Conservation (phyloP, 148 eudicot genomes). For the Rhododendron vialii region DNA sequence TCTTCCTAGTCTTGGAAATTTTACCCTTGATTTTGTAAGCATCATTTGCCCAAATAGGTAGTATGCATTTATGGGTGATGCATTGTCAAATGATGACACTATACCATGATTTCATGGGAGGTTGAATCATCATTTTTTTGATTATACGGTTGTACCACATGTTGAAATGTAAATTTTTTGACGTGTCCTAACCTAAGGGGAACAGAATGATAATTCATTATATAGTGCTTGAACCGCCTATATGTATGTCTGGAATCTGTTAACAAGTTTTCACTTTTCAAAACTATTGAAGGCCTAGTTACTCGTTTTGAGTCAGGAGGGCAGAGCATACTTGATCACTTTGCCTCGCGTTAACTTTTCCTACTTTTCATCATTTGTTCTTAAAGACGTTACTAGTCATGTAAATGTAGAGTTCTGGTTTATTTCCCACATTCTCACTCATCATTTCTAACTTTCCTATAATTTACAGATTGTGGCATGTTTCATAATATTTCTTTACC, state of each 20-base stretch:
- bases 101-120: neutral
- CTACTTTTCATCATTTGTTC: neutral
- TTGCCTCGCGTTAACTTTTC: neutral
- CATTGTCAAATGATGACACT: neutral
- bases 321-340: neutral
- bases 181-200: neutral
- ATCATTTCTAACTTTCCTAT: neutral
- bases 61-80: neutral
- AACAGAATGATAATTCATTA: neutral
- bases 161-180: neutral
- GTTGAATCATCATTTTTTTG: neutral
- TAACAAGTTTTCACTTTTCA: neutral
- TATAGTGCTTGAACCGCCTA: neutral
- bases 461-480: neutral
- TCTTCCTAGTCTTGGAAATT: neutral
- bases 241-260: neutral
- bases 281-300: neutral
- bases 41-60: neutral
- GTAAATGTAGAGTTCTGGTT: neutral
- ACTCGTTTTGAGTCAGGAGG: neutral
- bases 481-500: neutral
- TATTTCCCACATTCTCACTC: neutral
- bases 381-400: neutral
- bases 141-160: neutral
- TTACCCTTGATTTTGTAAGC: neutral